These are phyloP conservation scores for Globisporangium recalcitrans DNA, from an alignment of 352 stramenopile species.

Conservation along the genomic window DNA sequence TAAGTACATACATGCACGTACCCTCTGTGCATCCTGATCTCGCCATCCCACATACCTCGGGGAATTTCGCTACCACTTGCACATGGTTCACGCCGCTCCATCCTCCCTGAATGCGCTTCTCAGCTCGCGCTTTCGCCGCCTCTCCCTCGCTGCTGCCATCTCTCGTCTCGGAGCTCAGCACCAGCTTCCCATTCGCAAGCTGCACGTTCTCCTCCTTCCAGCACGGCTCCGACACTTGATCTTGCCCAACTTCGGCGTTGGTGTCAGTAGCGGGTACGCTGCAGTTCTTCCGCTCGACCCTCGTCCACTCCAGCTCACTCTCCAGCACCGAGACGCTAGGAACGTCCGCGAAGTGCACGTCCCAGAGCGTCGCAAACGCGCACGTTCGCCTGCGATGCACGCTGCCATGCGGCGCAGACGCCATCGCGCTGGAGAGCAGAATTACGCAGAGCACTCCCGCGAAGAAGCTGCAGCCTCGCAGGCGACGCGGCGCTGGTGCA, in stretches of 20 bases:
- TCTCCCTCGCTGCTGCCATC: neutral
- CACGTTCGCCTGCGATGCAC: constrained; percentile 34
- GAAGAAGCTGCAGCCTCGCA: neutral
- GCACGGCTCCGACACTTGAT: constrained; percentile 4
- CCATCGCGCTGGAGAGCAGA: neutral
- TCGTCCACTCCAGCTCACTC: constrained; percentile 9
- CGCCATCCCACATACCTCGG: constrained; percentile 1
- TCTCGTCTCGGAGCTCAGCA: constrained; percentile 1
- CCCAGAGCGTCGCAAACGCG: constrained; percentile 30
- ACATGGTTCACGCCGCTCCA: constrained; percentile 13
- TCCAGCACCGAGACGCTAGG: constrained; percentile 19
- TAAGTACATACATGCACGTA: no score
- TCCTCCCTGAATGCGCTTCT: neutral
- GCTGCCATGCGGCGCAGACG: neutral
- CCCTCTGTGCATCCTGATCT: neutral
- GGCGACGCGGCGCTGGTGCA: neutral
- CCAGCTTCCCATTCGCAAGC: constrained; percentile 8
- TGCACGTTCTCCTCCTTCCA: constrained; percentile 19
- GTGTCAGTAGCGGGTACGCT: neutral
- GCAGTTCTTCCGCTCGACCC: constrained; percentile 17
- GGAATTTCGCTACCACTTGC: constrained; percentile 9
- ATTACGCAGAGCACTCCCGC: neutral
- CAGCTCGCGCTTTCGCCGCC: constrained; percentile 7
- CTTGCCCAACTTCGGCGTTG: neutral
- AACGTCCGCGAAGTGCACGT: constrained; percentile 14